phyloP scores from a whole-genome alignment of 1,284 basidiomycete species.

The Trametes hirsuta region DNA sequence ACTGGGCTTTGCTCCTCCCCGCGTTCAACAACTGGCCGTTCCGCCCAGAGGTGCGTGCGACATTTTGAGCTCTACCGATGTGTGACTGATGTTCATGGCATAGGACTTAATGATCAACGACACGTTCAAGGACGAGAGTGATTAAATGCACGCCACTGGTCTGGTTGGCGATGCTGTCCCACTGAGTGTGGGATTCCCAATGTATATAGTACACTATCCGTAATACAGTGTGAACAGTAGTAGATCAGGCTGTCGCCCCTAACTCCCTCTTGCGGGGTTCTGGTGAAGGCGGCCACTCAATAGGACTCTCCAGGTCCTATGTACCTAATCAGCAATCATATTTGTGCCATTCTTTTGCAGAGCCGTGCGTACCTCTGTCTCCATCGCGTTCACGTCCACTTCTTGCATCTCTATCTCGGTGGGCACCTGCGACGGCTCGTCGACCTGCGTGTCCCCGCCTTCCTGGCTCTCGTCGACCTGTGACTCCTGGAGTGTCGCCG shows the following conservation, averaged over 20 bases:
- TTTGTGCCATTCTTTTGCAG: background rate
- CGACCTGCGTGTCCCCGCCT: slow-evolving; percentile 10
- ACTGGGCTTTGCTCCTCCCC: slow-evolving; percentile 64
- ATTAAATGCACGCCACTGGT: background rate
- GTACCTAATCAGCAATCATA: background rate
- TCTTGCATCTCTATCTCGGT: slow-evolving; percentile 22
- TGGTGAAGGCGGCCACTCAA: slow-evolving; percentile 41
- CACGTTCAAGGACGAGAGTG: slow-evolving; percentile 22
- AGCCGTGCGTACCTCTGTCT: slow-evolving; percentile 14
- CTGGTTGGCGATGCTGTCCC: background rate
- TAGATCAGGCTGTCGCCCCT: slow-evolving; percentile 11
- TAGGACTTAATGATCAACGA: slow-evolving; percentile 34
- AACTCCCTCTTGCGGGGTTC: slow-evolving; percentile 18
- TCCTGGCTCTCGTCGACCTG: slow-evolving; percentile 6
- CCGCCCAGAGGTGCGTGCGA: slow-evolving; percentile 57
- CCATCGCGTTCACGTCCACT: slow-evolving; percentile 3
- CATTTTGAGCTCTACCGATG: background rate
- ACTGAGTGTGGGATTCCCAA: background rate
- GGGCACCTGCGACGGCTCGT: slow-evolving; percentile 20
- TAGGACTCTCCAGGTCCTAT: slow-evolving; percentile 28
- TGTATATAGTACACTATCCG: background rate
- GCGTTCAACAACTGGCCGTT: slow-evolving; percentile 81
- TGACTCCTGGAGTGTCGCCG: slow-evolving; percentile 11
- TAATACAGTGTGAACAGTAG: background rate
- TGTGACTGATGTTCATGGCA: background rate